These are phyloP conservation scores for Cladophialophora carrionii DNA, from an alignment of 2,329 filamentous ascomycete genomes.

Conservation along the genomic window DNA sequence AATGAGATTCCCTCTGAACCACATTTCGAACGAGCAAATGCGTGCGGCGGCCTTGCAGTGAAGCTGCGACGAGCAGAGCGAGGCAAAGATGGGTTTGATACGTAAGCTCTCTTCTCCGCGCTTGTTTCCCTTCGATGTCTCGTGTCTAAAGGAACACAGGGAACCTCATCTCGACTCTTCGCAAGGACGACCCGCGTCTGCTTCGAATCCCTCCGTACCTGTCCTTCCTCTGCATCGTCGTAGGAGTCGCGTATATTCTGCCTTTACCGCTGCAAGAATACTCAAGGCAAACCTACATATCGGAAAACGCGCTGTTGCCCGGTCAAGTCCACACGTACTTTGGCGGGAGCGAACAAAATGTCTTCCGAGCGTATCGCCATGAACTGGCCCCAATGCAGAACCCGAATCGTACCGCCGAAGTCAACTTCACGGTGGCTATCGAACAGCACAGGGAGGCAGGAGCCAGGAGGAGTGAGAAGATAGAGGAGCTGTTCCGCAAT, in stretches of 20 bases:
- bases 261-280: conserved; percentile 88
- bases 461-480: conserved; percentile 56
- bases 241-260: conserved; percentile 87
- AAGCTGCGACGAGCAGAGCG: conserved; percentile 32
- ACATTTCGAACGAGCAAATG: background rate
- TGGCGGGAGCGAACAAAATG: conserved; percentile 90
- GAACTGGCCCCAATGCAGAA: conserved; percentile 65
- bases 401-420: conserved; percentile 3
- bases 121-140: conserved; percentile 19
- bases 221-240: conserved; percentile 78
- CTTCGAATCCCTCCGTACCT: conserved; percentile 85
- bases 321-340: conserved; percentile 99
- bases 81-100: conserved; percentile 36
- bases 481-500: conserved; percentile 74
- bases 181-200: conserved; percentile 73
- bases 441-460: conserved; percentile 23
- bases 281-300: conserved; percentile 91
- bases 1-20: too few species aligned
- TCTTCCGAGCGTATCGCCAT: conserved; percentile 85
- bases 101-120: conserved; percentile 24
- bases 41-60: conserved; percentile 30
- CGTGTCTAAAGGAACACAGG: conserved; percentile 17
- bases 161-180: conserved; percentile 50
- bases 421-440: conserved; percentile 51
- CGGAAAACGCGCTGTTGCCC: conserved; percentile 92